These are phyloP conservation scores for Termitomyces sp. DNA, from an alignment of 768 basidiomycete species.

Conservation along the genomic window DNA sequence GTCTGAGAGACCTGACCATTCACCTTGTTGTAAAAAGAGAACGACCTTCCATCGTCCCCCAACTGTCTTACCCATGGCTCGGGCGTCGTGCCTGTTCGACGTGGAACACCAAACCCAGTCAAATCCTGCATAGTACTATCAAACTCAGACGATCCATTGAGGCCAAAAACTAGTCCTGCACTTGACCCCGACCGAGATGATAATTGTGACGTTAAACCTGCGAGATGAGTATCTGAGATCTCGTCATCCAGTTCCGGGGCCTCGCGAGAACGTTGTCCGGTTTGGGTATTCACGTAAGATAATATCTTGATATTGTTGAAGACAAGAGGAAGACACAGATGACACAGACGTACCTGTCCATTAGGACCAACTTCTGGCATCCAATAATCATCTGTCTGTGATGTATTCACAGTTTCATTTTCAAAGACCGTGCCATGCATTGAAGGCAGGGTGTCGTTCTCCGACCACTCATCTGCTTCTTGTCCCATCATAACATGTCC, in stretches of 20 bases:
- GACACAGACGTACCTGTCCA: slow-evolving; percentile 63
- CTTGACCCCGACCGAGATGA: slow-evolving; percentile 54
- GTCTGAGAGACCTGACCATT: slow-evolving; percentile 72
- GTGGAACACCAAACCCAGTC: slow-evolving; percentile 61
- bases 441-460: slow-evolving; percentile 38
- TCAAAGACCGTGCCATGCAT: slow-evolving; percentile 30
- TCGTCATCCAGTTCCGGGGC: slow-evolving; percentile 78
- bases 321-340: neutral
- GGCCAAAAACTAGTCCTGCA: slow-evolving; percentile 47
- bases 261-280: slow-evolving; percentile 79
- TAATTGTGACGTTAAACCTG: slow-evolving; percentile 54
- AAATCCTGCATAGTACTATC: slow-evolving; percentile 34
- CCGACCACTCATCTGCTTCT: slow-evolving; percentile 56
- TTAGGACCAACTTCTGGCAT: slow-evolving; percentile 80
- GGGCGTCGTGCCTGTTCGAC: slow-evolving; percentile 59
- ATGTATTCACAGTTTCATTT: slow-evolving; percentile 25
- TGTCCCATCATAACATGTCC: slow-evolving; percentile 37
- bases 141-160: slow-evolving; percentile 32
- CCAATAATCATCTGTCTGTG: slow-evolving; percentile 80
- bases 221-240: slow-evolving; percentile 59
- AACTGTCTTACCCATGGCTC: slow-evolving; percentile 83
- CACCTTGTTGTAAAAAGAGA: slow-evolving; percentile 73
- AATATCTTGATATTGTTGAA: slow-evolving; percentile 62
- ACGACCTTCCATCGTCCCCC: slow-evolving; percentile 79
- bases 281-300: slow-evolving; percentile 86